Evolutionary conservation across 2,329 filamentous ascomycete genomes (phyloP).

Genomic region (Lecanoromycetidae sp.): DNA sequence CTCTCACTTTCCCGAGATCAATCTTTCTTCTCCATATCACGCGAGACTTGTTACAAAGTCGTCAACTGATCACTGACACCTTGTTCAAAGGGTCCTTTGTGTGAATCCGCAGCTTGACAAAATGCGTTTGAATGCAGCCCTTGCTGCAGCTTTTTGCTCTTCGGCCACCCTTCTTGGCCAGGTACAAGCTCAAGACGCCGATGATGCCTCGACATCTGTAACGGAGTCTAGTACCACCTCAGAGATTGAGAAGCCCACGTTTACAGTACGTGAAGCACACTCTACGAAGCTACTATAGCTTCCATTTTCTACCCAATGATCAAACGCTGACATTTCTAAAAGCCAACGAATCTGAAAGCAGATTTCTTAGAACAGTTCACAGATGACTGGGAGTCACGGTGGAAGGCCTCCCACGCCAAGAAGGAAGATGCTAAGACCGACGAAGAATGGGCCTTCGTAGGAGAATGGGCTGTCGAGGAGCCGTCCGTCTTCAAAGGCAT

Average conservation of each 20-base stretch:
- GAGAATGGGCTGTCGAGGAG: conserved; percentile 95
- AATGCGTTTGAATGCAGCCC: conserved; percentile 76
- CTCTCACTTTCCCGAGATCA: neutral
- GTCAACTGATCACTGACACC: neutral
- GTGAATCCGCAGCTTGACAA: conserved; percentile 26
- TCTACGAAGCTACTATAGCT: neutral
- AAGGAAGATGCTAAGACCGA: conserved; percentile 73
- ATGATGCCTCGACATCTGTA: conserved; percentile 47
- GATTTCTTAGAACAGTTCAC: conserved; percentile 98
- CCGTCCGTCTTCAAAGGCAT: conserved; percentile 82
- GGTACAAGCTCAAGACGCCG: conserved; percentile 57
- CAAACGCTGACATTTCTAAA: conserved; percentile 40
- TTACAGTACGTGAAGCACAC: conserved; percentile 58
- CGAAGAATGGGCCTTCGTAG: conserved; percentile 94
- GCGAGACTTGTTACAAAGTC: neutral
- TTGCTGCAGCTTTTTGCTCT: conserved; percentile 57
- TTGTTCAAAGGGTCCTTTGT: neutral
- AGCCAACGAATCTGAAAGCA: conserved; percentile 82
- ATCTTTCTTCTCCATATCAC: neutral
- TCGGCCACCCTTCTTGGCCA: conserved; percentile 56
- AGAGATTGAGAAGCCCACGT: conserved; percentile 58
- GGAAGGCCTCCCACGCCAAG: conserved; percentile 93
- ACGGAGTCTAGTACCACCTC: conserved; percentile 42
- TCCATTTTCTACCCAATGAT: conserved; percentile 19
- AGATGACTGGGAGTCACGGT: conserved; percentile 85